Base-by-base conservation (phyloP, 2,329 filamentous ascomycete species). In the Hymenoscyphus occultus region DNA sequence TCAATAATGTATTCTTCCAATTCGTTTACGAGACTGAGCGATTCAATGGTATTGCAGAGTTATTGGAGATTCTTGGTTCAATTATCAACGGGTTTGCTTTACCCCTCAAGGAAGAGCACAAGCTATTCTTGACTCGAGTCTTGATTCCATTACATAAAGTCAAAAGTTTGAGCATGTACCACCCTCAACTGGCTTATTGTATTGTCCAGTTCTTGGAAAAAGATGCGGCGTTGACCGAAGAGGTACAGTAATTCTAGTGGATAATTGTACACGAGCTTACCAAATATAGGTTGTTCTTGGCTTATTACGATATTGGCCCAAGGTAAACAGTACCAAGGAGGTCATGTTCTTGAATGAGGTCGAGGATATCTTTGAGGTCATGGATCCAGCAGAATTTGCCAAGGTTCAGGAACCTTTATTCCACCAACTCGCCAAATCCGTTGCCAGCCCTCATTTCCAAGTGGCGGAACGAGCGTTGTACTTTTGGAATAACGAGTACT, bases 401-500 rank as follows among this genome's bases (percentile, higher is more conserved):
- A 99, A 99, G 81, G 95, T 99, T 48, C 95, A 99, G 78, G 95
- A 98, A 75, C 94, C 95, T 59, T 81, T 99, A 48, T 99, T 99
- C 83, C 93, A 97, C 73, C 95, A 99, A 77, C 84, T 99, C 70
- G 93, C 95, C 70, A 99, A 98, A 78, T 98, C 95, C 2, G 95
- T 99, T 54, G 94, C 95, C 60, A 99, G 95, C 76, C 95, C 95
- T 59, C 95, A 99, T 79, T 99, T 99, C 81, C 95, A 99, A 82
- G 95, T 99, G 65, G 95, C 95, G 19, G 95, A 99, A 80, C 88
- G 95, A 70, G 95, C 95, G 5, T 84, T 99, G 35, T 99, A 99
- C 80, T 99, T 99, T 82, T 99, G 95, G 95, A 99, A 99, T 83
- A 99, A 99, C 76, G 95, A 99, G 78, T 99, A 99, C 78, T 99